Evolutionary conservation across 345 rosid species (phyloP).

Genomic region (Populus deltoides): DNA sequence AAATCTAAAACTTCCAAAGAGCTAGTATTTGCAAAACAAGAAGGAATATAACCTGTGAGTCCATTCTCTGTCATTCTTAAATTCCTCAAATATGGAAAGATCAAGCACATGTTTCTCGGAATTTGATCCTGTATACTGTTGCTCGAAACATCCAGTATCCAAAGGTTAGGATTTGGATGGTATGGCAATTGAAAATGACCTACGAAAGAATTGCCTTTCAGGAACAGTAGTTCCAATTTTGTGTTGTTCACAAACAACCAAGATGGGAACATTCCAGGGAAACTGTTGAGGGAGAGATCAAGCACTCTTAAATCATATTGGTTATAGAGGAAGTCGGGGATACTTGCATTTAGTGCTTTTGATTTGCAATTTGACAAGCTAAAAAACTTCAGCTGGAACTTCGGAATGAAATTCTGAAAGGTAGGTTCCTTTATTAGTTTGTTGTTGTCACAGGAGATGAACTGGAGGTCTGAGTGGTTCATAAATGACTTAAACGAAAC

Average conservation of each 20-base stretch:
- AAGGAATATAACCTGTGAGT: slow-evolving; percentile 21
- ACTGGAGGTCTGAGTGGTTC: slow-evolving; percentile 17
- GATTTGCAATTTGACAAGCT: background rate
- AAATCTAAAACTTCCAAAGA: background rate
- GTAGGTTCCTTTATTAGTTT: background rate
- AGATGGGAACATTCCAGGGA: slow-evolving; percentile 7
- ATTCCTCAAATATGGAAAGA: background rate
- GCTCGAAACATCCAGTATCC: too few relatives aligned
- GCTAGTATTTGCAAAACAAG: slow-evolving; percentile 10
- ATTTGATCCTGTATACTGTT: background rate
- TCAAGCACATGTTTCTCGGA: slow-evolving; percentile 6
- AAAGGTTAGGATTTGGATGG: background rate
- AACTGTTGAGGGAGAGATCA: background rate
- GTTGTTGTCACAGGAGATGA: background rate
- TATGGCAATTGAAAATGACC: slow-evolving; percentile 1
- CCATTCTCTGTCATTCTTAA: slow-evolving; percentile 12
- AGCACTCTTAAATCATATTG: slow-evolving; percentile 10
- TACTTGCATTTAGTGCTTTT: too few relatives aligned
- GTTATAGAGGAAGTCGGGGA: slow-evolving; percentile 2
- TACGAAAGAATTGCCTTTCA: background rate
- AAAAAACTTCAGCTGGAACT: background rate
- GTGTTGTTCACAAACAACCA: slow-evolving; percentile 35
- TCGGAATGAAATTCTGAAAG: background rate
- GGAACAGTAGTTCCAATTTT: background rate
- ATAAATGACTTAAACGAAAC: background rate